phyloP scores from a whole-genome alignment of 179 eudicot species.

The Beta macrorhiza region DNA sequence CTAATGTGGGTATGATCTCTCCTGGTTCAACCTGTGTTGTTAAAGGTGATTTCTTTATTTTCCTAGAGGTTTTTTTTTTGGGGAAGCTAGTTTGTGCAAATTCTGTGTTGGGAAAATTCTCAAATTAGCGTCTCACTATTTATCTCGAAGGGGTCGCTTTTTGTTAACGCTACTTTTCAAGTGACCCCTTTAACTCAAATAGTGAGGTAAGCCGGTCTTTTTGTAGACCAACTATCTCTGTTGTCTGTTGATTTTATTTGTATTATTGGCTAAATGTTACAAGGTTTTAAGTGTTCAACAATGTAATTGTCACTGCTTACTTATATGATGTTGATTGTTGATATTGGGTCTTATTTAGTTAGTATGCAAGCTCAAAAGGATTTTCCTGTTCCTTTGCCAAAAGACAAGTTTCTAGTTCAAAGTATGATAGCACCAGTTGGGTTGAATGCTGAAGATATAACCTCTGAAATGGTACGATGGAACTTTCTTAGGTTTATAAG shows the following conservation, averaged over 20 bases:
- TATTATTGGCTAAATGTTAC: neutral
- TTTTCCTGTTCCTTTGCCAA: slow-evolving; percentile 26
- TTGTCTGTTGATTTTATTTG: neutral
- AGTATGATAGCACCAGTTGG: slow-evolving; percentile 36
- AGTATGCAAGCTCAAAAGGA: slow-evolving; percentile 41
- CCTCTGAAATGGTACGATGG: slow-evolving; percentile 40
- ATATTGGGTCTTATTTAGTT: slow-evolving; percentile 30
- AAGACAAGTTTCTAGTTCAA: slow-evolving; percentile 42
- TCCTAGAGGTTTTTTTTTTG: neutral
- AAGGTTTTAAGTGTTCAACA: slow-evolving; percentile 12
- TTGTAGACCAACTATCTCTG: too few species aligned
- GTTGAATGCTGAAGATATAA: slow-evolving; percentile 27
- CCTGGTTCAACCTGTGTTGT: slow-evolving; percentile 45
- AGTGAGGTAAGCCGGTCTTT: too few species aligned
- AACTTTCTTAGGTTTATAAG: slow-evolving; percentile 13
- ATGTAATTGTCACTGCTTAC: slow-evolving; percentile 16
- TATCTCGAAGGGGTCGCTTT: too few species aligned
- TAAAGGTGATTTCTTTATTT: slow-evolving; percentile 29
- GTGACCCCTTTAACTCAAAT: too few species aligned
- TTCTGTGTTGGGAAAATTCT: too few species aligned
- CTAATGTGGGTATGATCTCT: slow-evolving; percentile 35
- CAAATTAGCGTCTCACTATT: too few species aligned
- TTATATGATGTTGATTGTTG: slow-evolving; percentile 16
- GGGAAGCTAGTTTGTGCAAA: slow-evolving; percentile 2
- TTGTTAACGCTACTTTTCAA: too few species aligned